phyloP scores from a whole-genome alignment of 2,329 filamentous ascomycete genomes.

The Rhynchosporium agropyri region DNA sequence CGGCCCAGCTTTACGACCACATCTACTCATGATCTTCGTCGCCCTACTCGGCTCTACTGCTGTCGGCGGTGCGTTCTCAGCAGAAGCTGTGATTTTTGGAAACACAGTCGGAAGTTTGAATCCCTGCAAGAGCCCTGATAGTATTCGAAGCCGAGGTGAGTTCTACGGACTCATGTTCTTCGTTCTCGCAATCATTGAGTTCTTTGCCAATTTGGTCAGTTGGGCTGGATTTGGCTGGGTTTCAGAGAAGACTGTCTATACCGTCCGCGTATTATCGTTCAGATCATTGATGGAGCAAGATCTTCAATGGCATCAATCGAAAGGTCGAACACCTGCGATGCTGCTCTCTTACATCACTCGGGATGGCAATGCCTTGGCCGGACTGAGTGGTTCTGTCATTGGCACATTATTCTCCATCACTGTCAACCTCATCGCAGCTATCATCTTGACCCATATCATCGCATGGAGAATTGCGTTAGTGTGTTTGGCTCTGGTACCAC shows the following conservation, averaged over 20 bases:
- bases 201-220: constrained; percentile 64
- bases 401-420: constrained; percentile 68
- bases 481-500: constrained; percentile 45
- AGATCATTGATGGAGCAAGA: constrained; percentile 67
- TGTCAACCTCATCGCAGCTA: constrained; percentile 68
- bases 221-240: constrained; percentile 56
- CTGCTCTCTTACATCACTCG: constrained; percentile 70
- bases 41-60: constrained; percentile 52
- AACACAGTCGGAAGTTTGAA: constrained; percentile 55
- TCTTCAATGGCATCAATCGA: constrained; percentile 72
- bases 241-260: constrained; percentile 67
- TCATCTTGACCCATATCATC: constrained; percentile 69
- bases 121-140: constrained; percentile 44
- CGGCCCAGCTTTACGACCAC: constrained; percentile 20
- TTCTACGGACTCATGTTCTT: constrained; percentile 50
- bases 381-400: constrained; percentile 69
- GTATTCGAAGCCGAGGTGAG: constrained; percentile 39
- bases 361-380: constrained; percentile 67
- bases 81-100: constrained; percentile 59
- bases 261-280: constrained; percentile 54
- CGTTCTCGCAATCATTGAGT: constrained; percentile 56
- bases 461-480: constrained; percentile 75
- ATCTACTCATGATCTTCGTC: constrained; percentile 37
- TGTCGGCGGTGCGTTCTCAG: constrained; percentile 57
- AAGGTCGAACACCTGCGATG: constrained; percentile 60